Evolutionary conservation across 352 stramenopile genomes (phyloP), one percentile per base, ranked within the genome.

Genomic region (Phytophthora pisi): DNA sequence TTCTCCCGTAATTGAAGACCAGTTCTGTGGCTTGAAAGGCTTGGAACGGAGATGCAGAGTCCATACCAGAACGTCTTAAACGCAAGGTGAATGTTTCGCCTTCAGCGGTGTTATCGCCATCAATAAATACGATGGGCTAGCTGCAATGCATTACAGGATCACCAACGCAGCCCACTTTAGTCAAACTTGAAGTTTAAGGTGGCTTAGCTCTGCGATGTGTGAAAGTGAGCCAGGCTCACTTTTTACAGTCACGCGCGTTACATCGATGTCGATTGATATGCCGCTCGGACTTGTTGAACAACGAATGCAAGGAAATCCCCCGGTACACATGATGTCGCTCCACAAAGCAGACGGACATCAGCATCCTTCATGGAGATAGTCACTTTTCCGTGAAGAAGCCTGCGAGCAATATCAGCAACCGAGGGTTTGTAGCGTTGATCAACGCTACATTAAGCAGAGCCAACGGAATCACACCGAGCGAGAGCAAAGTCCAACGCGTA

Each of bases 211-310:
- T n/a, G 74, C 72, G 16, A 91, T 78, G 47, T 90, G 81, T 34
- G 78, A 81, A 5, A 93, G 38, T 1, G 79, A 78, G 31, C 80
- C 78, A 18, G 87, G 87, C 16, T 93, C 81, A 45, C 92, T 89
- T 69, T 87, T 92, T 3, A 64, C 70, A 1, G 72, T 76, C 28
- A 92, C 28, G 42, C 75, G 75, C 15, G 82, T 69, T 7, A 92
- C 57, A 10, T 78, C 64, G 2, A 91, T 30, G 31, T 79, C 68
- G 5, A 81, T 70, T 36, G 58, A 68, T 86, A 92, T 3, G 52
- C 53, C 6, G 85, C n/a, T 8, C 59, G 45, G 26, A 84, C 23
- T 13, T 36, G 56, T 8, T 86, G 75, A 4, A 92, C 30, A 5
- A 55, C 54, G 4, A 92, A 34, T 43, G 84, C 77, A 0, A 95